These are phyloP conservation scores for Rhizopus delemar DNA, from an alignment of 371 early-diverging fungal species.

Conservation along the genomic window DNA sequence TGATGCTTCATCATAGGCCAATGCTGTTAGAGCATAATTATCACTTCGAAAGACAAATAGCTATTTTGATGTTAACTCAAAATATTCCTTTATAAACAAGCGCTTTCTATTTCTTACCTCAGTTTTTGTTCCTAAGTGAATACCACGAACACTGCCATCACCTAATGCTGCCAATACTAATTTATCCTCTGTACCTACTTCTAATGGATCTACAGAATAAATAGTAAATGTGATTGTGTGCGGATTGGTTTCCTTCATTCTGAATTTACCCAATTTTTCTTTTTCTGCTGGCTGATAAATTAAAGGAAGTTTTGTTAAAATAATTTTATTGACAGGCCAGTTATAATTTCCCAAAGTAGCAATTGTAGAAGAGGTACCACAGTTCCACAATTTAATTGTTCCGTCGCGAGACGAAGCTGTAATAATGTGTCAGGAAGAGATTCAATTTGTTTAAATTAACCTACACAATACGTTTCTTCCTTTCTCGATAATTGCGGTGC, in stretches of 20 bases:
- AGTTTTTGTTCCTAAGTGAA: conserved; percentile 56
- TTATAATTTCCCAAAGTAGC: conserved; percentile 37
- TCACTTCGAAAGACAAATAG: conserved; percentile 24
- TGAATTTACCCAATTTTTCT: conserved; percentile 24
- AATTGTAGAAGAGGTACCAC: conserved; percentile 47
- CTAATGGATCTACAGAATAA: conserved; percentile 42
- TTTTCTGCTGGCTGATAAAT: conserved; percentile 17
- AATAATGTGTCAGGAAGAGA: neutral
- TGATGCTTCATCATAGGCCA: conserved; percentile 29
- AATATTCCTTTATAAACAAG: too few species aligned
- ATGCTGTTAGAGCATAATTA: conserved; percentile 17
- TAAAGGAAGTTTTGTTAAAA: conserved; percentile 30
- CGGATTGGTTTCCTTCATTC: neutral
- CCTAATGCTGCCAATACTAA: conserved; percentile 49
- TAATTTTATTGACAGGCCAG: conserved; percentile 39
- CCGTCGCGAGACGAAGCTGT: conserved; percentile 62
- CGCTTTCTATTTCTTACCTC: conserved; percentile 41
- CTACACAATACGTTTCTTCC: conserved; percentile 63
- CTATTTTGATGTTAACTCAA: conserved; percentile 6
- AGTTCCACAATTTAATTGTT: conserved; percentile 58
- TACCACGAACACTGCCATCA: conserved; percentile 47
- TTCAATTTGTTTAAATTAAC: conserved; percentile 12
- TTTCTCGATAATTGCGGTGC: conserved; percentile 55
- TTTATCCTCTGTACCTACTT: conserved; percentile 55
- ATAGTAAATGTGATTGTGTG: neutral